Percentiles rank a stretch among this genome's conserved stretches.
Conservation (phyloP, 345 rosid species). For the Linum usitatissimum region DNA sequence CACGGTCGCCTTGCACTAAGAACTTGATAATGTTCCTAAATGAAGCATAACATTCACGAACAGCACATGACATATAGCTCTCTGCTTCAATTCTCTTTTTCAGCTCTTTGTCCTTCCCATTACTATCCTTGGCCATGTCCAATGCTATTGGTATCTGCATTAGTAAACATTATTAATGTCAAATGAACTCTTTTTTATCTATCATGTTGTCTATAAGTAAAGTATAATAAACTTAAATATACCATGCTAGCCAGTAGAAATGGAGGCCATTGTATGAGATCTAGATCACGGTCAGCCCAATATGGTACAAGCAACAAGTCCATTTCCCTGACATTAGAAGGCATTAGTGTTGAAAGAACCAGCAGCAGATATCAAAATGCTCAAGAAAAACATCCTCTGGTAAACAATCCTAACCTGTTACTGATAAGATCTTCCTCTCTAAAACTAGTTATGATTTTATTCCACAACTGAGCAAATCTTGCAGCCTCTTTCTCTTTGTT, state of each 20-base stretch:
- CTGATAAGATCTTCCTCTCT: conserved; percentile 95
- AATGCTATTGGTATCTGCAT: conserved; percentile 87
- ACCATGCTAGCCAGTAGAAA: conserved; percentile 98
- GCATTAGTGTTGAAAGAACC: conserved; percentile 14
- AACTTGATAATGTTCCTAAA: conserved; percentile 60
- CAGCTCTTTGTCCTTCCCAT: conserved; percentile 84
- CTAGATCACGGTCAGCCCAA: conserved; percentile 96
- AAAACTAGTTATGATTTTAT: conserved; percentile 85
- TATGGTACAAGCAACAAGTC: conserved; percentile 94
- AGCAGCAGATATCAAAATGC: background rate
- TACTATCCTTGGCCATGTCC: conserved; percentile 99
- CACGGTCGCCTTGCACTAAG: conserved; percentile 69
- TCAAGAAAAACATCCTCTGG: background rate
- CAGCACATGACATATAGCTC: conserved; percentile 83
- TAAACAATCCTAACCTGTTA: conserved; percentile 34
- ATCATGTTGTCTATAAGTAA: background rate
- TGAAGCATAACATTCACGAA: conserved; percentile 91
- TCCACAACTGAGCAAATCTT: conserved; percentile 98
- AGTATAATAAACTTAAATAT: conserved; percentile 8
- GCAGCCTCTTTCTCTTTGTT: conserved; percentile 78
- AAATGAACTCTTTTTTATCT: conserved; percentile 3
- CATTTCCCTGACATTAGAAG: conserved; percentile 66
- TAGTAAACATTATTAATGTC: conserved; percentile 11
- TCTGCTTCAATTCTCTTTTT: conserved; percentile 67
- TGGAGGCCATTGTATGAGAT: conserved; percentile 92